Evolutionary conservation across 306 rosid genomes (phyloP), one percentile per base, ranked within the genome.

Genomic region (Rubus idaeus): DNA sequence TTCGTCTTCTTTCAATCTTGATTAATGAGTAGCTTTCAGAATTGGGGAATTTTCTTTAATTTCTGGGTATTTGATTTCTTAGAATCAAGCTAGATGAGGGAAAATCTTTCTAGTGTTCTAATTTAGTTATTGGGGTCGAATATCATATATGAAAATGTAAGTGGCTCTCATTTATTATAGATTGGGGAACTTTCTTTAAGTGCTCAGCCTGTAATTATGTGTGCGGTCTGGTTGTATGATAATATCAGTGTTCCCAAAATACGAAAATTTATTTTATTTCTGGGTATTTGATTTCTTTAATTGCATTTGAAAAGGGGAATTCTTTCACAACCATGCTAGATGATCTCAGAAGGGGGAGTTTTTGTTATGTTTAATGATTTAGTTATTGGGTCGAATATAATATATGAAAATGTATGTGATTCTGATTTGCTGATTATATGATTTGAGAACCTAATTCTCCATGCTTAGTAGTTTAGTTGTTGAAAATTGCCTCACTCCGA

Each of bases 11-110:
- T 67, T 52, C 17, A 5, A 13, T 64, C 41, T 41, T 46, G 41
- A 41, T 56, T 13, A 7, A 11, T 57, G 65, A 0, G 23, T 61
- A 16, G 47, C 37, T 5, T 58, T 58, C 3, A 26, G 35, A 21
- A 21, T 56, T 74, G 26, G 26, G 49, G 49, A 3, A 8, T 11
- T 44, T 72, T 55, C 12, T 72, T 4, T 9, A 10, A 40, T 52
- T 39, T 35, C 12, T 73, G 18, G 20, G 64, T 78, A 14, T 73
- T 73, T 55, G n/a, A 6, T 71, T 55, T 40, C 39, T 46, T 61
- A 7, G 65, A 60, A 60, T 6, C 17, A 10, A 5, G 66, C 0
- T 3, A 13, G 56, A 5, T 51, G 20, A 14, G 14, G 17, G 8
- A 60, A 60, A 8, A 4, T 1, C n/a, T 10, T 63, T 63, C 0